Percentiles rank a stretch among this genome's conserved stretches.
Conservation (phyloP, 2,329 filamentous ascomycete genomes). For the Arthrobotrys entomopaga region DNA sequence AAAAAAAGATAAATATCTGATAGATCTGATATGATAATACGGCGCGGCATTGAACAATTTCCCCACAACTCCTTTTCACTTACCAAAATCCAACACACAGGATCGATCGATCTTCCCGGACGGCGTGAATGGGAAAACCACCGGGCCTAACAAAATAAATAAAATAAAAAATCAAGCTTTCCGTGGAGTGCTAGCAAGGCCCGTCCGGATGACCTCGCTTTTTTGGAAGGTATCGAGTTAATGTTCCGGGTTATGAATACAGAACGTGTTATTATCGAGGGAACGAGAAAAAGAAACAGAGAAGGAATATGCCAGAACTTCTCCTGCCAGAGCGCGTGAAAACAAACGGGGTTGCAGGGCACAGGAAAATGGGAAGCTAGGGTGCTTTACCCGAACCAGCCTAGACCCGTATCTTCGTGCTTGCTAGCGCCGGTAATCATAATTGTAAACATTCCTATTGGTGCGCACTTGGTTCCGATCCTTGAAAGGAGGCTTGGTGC, state of each 20-base stretch:
- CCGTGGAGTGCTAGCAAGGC: slow-evolving; percentile 31
- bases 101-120: too few relatives aligned
- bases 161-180: slow-evolving; percentile 53
- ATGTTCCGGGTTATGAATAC: slow-evolving; percentile 30
- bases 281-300: slow-evolving; percentile 24
- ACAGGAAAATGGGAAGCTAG: slow-evolving; percentile 9
- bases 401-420: slow-evolving; percentile 19
- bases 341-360: slow-evolving; percentile 42
- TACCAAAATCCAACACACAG: slow-evolving; percentile 53
- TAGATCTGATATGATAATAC: slow-evolving; percentile 54
- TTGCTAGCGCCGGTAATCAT: slow-evolving; percentile 51
- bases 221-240: slow-evolving; percentile 39
- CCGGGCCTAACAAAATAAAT: too few relatives aligned
- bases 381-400: slow-evolving; percentile 48
- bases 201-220: slow-evolving; percentile 15
- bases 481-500: slow-evolving; percentile 25
- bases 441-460: slow-evolving; percentile 38
- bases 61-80: slow-evolving; percentile 51
- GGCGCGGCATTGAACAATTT: slow-evolving; percentile 40
- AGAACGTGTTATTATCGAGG: slow-evolving; percentile 12
- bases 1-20: slow-evolving; percentile 41
- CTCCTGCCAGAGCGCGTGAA: slow-evolving; percentile 23
- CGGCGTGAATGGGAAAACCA: too few relatives aligned
- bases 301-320: slow-evolving; percentile 27
- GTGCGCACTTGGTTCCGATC: slow-evolving; percentile 29